These are phyloP conservation scores for Rhizopus arrhizus DNA, from an alignment of 371 early-diverging fungal species.

Conservation along the genomic window DNA sequence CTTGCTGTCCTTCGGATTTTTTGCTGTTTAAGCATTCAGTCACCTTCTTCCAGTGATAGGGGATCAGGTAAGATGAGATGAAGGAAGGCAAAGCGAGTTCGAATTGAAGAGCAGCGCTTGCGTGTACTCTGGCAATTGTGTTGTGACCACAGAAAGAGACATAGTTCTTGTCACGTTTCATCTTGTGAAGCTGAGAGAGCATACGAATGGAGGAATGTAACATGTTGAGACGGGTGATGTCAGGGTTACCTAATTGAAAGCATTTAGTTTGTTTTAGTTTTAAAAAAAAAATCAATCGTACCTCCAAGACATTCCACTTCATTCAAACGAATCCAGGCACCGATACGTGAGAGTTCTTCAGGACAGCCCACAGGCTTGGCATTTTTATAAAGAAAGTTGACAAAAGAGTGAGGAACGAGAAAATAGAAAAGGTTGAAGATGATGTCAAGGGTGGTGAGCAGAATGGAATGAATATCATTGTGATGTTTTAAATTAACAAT, in stretches of 20 bases:
- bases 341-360: slow-evolving; percentile 28
- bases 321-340: slow-evolving; percentile 42
- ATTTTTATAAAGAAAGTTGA: slow-evolving; percentile 17
- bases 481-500: not conserved
- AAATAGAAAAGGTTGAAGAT: slow-evolving; percentile 14
- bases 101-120: slow-evolving; percentile 39
- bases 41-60: slow-evolving; percentile 15
- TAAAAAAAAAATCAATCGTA: slow-evolving; percentile 1
- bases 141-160: slow-evolving; percentile 23
- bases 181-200: slow-evolving; percentile 31
- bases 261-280: too few species aligned
- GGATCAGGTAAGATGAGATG: slow-evolving; percentile 5
- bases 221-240: slow-evolving; percentile 36
- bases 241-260: slow-evolving; percentile 25
- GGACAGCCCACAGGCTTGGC: slow-evolving; percentile 23
- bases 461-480: slow-evolving; percentile 6
- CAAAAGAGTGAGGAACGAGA: slow-evolving; percentile 10
- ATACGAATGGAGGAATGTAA: slow-evolving; percentile 40
- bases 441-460: slow-evolving; percentile 13
- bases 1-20: not conserved
- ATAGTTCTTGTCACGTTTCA: slow-evolving; percentile 23
- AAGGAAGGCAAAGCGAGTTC: slow-evolving; percentile 30
- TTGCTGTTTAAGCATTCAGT: slow-evolving; percentile 1
- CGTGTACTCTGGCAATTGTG: slow-evolving; percentile 36
- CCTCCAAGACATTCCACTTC: slow-evolving; percentile 49